A percentile compares a stretch with the other conserved stretches of the same genome.
phyloP scores from a whole-genome alignment of 1,139 yeast genomes.

The Yamadazyma trypodendri region DNA sequence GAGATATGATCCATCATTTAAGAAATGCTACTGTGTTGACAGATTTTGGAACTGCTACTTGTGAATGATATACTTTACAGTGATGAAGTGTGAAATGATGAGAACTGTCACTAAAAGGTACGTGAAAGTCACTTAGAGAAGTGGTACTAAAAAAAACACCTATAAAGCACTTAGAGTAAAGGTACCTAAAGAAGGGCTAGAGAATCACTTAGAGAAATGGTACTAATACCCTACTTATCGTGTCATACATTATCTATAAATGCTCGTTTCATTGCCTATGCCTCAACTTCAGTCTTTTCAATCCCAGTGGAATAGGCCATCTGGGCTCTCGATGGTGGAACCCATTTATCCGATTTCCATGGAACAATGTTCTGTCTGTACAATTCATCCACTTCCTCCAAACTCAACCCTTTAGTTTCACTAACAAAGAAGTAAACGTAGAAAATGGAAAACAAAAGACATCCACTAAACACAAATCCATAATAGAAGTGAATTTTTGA shows the following conservation, averaged over 20 bases:
- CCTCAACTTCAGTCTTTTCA: background rate
- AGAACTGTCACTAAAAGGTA: no score
- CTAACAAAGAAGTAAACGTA: constrained; percentile 40
- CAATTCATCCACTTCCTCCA: constrained; percentile 44
- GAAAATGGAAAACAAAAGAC: constrained; percentile 33
- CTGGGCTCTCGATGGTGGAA: constrained; percentile 37
- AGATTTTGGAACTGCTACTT: no score
- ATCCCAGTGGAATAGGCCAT: constrained; percentile 10
- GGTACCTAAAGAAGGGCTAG: no score
- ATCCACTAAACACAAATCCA: constrained; percentile 15
- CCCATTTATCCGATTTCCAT: constrained; percentile 48
- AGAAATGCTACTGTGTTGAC: no score
- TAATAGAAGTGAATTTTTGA: constrained; percentile 15
- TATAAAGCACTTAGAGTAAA: no score
- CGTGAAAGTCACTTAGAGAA: no score
- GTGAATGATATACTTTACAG: no score
- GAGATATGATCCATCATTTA: no score
- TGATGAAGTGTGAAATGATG: no score
- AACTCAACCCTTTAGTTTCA: constrained; percentile 46
- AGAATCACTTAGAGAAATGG: no score
- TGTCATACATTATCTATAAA: background rate
- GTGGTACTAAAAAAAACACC: no score
- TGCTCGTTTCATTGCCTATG: background rate
- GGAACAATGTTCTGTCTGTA: constrained; percentile 36
- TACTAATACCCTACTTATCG: no score